phyloP scores from a whole-genome alignment of 768 basidiomycete species.

The Nidularia pulvinata region DNA sequence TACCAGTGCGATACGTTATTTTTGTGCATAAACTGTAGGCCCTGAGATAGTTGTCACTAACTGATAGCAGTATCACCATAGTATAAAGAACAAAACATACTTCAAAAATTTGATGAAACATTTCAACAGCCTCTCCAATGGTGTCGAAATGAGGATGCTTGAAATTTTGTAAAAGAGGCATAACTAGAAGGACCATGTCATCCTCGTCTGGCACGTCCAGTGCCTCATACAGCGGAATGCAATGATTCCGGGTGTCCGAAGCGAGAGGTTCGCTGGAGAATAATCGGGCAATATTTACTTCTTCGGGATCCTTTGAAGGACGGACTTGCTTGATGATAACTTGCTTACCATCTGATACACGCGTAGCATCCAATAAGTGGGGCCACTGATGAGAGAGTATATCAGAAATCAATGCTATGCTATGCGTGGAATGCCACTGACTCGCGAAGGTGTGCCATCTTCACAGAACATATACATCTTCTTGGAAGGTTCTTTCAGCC shows the following conservation, averaged over 20 bases:
- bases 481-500: background rate
- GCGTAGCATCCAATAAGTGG: background rate
- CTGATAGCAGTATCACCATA: background rate
- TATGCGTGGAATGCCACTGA: background rate
- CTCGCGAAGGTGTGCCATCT: background rate
- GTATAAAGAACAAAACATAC: background rate
- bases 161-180: conserved; percentile 14
- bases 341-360: background rate
- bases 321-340: background rate
- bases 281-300: background rate
- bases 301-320: background rate
- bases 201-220: conserved; percentile 13
- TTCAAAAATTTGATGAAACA: conserved; percentile 10
- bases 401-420: background rate
- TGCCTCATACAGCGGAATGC: conserved; percentile 16
- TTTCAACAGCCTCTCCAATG: conserved; percentile 16
- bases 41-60: conserved; percentile 1
- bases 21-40: conserved; percentile 11
- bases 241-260: conserved; percentile 15
- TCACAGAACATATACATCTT: background rate
- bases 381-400: background rate
- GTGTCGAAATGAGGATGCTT: conserved; percentile 12
- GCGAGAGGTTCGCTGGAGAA: background rate
- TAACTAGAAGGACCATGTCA: conserved; percentile 11
- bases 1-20: conserved; percentile 14